Base-by-base conservation (phyloP, 176 grass and related monocot genomes). In the Aegilops bicornis region DNA sequence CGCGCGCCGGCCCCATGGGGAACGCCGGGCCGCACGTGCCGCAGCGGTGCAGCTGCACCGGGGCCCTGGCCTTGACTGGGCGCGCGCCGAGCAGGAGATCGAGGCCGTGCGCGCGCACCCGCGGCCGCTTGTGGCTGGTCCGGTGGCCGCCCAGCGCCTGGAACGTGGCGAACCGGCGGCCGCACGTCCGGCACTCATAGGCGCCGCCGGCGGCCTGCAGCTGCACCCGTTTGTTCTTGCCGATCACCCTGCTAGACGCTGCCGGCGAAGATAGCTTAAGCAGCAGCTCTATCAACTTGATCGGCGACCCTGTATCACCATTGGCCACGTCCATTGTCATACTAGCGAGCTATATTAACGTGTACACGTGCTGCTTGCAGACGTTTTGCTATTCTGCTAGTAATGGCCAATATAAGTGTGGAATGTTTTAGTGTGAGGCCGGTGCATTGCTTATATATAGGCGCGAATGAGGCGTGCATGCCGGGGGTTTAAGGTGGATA, bases 81-180 rank as follows among this genome's bases (percentile, higher is more conserved):
- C 78, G 67, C 4, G 82, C 70, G 23, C 88, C 71, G 65, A 81
- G 88, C 31, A 84, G 33, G 25, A 84, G 86, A n/a, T 88, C 83
- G 4, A 90, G 77, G 25, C 86, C 82, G 65, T 76, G 31, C 30
- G 85, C 91, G 67, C 86, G 82, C 39, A 95, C 84, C 27, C 87
- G 66, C 8, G 86, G 79, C 5, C 83, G 93, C 45, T 87, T 95
- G 82, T 95, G 93, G 80, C 93, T 92, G 0, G 93, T 95, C 86
- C 86, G 88, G 76, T 93, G 93, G 32, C 94, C 94, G 11, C 94
- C 91, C 8, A 96, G 72, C 4, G 94, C 91, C 74, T 91, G 91
- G 36, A 96, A 96, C 60, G 88, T 91, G 1, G 87, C 13, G 77
- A 95, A 93, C 17, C 84, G 23, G 8, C 89, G 94, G 10, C 76